Conservation (phyloP, 208 protist species). For the Crithidia bombi region DNA sequence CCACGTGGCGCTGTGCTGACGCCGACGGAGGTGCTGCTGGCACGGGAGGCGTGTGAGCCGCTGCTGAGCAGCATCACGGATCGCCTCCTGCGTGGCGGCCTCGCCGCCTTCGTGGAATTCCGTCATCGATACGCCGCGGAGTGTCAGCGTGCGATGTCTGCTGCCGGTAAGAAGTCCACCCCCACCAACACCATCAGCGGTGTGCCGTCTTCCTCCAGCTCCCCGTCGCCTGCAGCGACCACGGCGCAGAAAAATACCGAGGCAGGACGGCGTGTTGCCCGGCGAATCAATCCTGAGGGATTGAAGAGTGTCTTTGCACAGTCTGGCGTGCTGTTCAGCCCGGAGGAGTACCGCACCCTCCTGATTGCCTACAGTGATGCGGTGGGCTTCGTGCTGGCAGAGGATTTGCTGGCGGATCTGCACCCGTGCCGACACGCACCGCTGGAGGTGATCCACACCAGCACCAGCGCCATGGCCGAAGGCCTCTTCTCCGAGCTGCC, state of each 20-base stretch:
- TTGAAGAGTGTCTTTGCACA: conserved; percentile 59
- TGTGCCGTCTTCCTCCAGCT: neutral
- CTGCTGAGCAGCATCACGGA: conserved; percentile 51
- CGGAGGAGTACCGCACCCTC: conserved; percentile 57
- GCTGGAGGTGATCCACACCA: conserved; percentile 3
- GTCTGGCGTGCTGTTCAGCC: conserved; percentile 65
- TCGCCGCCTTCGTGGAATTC: conserved; percentile 58
- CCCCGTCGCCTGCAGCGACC: neutral
- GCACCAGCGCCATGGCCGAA: conserved; percentile 1
- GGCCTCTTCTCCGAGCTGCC: conserved; percentile 20
- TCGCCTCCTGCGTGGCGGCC: conserved; percentile 74
- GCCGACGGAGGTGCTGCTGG: conserved; percentile 54
- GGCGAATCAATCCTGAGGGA: conserved; percentile 72
- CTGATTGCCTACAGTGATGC: conserved; percentile 72
- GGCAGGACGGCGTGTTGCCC: conserved; percentile 1
- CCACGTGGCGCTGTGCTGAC: conserved; percentile 20
- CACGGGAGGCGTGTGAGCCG: conserved; percentile 58
- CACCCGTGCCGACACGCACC: conserved; percentile 22
- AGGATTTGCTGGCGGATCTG: conserved; percentile 37
- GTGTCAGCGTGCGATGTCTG: conserved; percentile 35
- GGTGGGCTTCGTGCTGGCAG: conserved; percentile 74
- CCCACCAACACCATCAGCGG: neutral
- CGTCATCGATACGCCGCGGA: conserved; percentile 34
- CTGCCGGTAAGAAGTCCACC: neutral
- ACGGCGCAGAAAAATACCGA: neutral